These are phyloP conservation scores for Stachybotrys elegans DNA, from an alignment of 2,329 filamentous ascomycete species.

Conservation along the genomic window DNA sequence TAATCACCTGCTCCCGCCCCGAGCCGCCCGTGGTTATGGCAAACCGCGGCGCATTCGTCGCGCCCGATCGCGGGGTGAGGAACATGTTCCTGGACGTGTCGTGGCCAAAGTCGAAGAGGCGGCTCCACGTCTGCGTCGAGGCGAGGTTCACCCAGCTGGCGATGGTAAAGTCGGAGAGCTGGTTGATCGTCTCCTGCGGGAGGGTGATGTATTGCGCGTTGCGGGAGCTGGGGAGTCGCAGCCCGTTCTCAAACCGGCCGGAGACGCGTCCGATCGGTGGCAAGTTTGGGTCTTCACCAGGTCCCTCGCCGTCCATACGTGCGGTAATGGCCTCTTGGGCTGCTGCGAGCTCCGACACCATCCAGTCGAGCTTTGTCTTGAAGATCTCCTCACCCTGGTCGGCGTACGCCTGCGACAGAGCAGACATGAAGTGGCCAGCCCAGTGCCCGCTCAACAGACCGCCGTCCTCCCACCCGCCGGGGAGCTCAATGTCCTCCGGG, in stretches of 20 bases:
- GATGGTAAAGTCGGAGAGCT: conserved; percentile 15
- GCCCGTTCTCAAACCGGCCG: conserved; percentile 13
- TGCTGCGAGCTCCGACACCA: conserved; percentile 22
- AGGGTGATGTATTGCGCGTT: conserved; percentile 12
- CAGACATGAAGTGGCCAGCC: conserved; percentile 27
- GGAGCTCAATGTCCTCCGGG: conserved; percentile 15
- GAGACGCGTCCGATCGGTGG: conserved; percentile 9
- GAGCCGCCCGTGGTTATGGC: conserved; percentile 14
- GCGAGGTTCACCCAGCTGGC: conserved; percentile 13
- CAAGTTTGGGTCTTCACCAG: background rate
- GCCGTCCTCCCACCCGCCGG: conserved; percentile 28
- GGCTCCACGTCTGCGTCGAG: conserved; percentile 8
- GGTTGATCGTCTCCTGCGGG: conserved; percentile 15
- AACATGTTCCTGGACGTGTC: conserved; percentile 14
- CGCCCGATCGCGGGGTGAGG: conserved; percentile 10
- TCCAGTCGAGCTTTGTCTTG: conserved; percentile 27
- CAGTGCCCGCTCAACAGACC: conserved; percentile 28
- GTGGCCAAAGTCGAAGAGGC: conserved; percentile 15
- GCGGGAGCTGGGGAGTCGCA: conserved; percentile 6
- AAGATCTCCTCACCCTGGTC: conserved; percentile 22
- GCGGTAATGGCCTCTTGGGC: conserved; percentile 25
- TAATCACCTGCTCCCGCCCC: conserved; percentile 10
- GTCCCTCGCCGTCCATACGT: conserved; percentile 13
- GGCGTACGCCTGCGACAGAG: conserved; percentile 25
- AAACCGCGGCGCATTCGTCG: conserved; percentile 10